Evolutionary conservation across 148 eudicot species (phyloP).

Genomic region (Gaultheria prostrata): DNA sequence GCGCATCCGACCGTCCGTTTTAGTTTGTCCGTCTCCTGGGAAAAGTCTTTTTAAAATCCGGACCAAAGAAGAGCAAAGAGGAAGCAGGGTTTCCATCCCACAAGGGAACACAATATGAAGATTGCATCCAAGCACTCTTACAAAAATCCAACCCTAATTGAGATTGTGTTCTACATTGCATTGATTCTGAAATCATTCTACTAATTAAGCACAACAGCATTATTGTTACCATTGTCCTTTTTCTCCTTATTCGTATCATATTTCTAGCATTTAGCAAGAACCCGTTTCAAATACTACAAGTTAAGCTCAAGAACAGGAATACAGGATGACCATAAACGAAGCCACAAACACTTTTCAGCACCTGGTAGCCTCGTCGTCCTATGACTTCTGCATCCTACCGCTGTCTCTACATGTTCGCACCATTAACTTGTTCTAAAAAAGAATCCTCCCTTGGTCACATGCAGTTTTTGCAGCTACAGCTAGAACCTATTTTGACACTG

Average conservation of each 20-base stretch:
- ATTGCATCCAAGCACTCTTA: not conserved
- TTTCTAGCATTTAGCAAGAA: not conserved
- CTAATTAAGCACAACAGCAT: not conserved
- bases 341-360: not conserved
- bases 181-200: not conserved
- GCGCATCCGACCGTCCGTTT: too few relatives aligned
- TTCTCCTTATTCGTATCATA: not conserved
- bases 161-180: not conserved
- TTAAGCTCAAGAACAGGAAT: not conserved
- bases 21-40: too few relatives aligned
- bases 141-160: not conserved
- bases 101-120: not conserved
- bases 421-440: not conserved
- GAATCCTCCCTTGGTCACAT: not conserved
- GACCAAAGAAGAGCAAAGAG: not conserved
- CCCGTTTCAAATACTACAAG: not conserved
- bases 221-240: too few relatives aligned
- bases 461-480: not conserved
- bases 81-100: not conserved
- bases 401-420: not conserved
- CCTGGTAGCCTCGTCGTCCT: not conserved
- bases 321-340: not conserved
- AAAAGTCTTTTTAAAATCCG: too few relatives aligned
- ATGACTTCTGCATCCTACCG: not conserved
- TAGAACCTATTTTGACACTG: not conserved